A percentile compares a stretch with the other conserved stretches of the same genome.
phyloP scores from a whole-genome alignment of 1,284 basidiomycete species.

The Papiliotrema fonsecae region DNA sequence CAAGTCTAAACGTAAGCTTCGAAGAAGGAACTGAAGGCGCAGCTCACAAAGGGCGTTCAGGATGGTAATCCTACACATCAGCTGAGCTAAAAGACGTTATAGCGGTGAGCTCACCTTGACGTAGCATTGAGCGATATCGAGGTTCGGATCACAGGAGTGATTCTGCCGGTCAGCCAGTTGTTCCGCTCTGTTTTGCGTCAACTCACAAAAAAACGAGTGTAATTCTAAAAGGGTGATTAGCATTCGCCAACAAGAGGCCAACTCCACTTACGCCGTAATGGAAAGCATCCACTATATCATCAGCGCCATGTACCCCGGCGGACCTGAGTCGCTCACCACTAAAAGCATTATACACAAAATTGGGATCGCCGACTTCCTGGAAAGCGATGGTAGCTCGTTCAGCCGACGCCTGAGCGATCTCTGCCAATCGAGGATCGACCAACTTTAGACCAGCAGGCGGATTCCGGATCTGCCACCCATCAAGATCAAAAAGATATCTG shows the following conservation, averaged over 20 bases:
- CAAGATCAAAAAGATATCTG: slow-evolving; percentile 72
- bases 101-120: slow-evolving; percentile 52
- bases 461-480: slow-evolving; percentile 62
- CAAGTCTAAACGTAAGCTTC: slow-evolving; percentile 45
- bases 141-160: slow-evolving; percentile 85
- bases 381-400: slow-evolving; percentile 14
- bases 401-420: slow-evolving; percentile 23
- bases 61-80: slow-evolving; percentile 38
- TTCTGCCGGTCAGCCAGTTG: slow-evolving; percentile 55
- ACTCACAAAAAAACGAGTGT: slow-evolving; percentile 40
- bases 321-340: slow-evolving; percentile 28
- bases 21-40: neutral
- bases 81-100: slow-evolving; percentile 1
- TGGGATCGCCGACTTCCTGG: slow-evolving; percentile 44
- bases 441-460: slow-evolving; percentile 38
- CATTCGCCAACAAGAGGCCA: neutral
- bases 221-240: slow-evolving; percentile 16
- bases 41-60: slow-evolving; percentile 55
- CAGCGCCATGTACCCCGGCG: slow-evolving; percentile 5
- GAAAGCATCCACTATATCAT: slow-evolving; percentile 70
- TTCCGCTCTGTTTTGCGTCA: neutral
- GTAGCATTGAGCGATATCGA: slow-evolving; percentile 64
- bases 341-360: slow-evolving; percentile 32
- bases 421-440: slow-evolving; percentile 34
- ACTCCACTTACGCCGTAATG: slow-evolving; percentile 68